Conservation (phyloP, 352 stramenopile species). For the Phytophthora pini region DNA sequence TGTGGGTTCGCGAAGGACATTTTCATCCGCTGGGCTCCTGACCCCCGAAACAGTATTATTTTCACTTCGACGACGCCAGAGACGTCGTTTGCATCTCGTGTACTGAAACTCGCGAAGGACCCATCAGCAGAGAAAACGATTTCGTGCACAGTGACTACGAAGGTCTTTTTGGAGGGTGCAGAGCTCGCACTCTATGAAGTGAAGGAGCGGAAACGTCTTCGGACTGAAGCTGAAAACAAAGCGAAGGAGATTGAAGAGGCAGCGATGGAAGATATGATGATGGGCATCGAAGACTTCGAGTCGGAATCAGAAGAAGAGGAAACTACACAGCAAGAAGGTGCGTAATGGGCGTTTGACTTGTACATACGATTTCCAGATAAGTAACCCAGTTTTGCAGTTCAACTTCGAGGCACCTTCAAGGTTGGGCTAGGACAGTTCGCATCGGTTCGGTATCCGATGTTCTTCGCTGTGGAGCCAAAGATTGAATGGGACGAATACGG, state of each 20-base stretch:
- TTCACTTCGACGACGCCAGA: conserved; percentile 74
- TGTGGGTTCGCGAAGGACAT: conserved; percentile 87
- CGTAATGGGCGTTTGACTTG: background rate
- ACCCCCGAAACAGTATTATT: conserved; percentile 84
- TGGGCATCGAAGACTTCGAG: conserved; percentile 91
- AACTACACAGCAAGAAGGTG: conserved; percentile 65
- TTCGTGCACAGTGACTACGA: conserved; percentile 69
- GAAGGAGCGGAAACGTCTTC: conserved; percentile 85
- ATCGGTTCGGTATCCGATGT: conserved; percentile 88
- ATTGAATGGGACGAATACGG: conserved; percentile 92
- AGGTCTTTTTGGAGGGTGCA: conserved; percentile 83
- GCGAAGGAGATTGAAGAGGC: conserved; percentile 90
- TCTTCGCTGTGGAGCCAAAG: conserved; percentile 86
- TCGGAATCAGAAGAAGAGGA: conserved; percentile 83
- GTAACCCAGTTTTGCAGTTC: conserved; percentile 42
- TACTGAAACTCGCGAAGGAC: conserved; percentile 65
- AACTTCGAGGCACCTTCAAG: conserved; percentile 88
- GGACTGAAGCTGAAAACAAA: conserved; percentile 87
- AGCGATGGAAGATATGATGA: conserved; percentile 93
- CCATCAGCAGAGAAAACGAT: conserved; percentile 55
- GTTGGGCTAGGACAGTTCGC: conserved; percentile 86
- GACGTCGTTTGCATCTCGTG: conserved; percentile 71
- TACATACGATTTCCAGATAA: background rate
- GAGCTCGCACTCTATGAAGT: conserved; percentile 88
- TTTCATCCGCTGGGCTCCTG: conserved; percentile 83